Conservation (phyloP, 2,329 filamentous ascomycete species). For the Aspergillus sp. region DNA sequence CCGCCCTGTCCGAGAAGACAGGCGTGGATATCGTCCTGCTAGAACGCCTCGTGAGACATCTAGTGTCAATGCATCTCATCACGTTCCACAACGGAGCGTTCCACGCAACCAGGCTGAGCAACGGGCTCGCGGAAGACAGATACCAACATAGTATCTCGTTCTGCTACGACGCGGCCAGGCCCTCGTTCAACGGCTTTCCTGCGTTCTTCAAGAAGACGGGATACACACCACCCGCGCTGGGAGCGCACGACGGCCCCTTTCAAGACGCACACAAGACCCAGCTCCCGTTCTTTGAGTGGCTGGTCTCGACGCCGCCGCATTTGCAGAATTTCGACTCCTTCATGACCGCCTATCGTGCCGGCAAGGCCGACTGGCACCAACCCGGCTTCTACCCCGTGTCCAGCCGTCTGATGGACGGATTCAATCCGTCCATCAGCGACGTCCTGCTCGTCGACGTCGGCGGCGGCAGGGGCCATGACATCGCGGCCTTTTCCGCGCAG, state of each 20-base stretch:
- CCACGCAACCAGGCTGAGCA: slow-evolving; percentile 14
- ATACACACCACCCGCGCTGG: slow-evolving; percentile 18
- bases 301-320: slow-evolving; percentile 27
- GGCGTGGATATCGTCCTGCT: slow-evolving; percentile 19
- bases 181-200: slow-evolving; percentile 25
- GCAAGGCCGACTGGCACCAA: slow-evolving; percentile 31
- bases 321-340: slow-evolving; percentile 27
- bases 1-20: slow-evolving; percentile 20
- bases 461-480: not conserved
- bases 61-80: slow-evolving; percentile 31
- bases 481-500: not conserved
- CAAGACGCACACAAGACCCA: slow-evolving; percentile 28
- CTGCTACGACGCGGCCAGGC: slow-evolving; percentile 30
- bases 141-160: slow-evolving; percentile 29
- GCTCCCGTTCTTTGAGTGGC: slow-evolving; percentile 29
- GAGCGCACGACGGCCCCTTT: slow-evolving; percentile 25
- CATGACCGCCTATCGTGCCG: slow-evolving; percentile 31
- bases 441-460: not conserved
- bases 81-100: slow-evolving; percentile 16
- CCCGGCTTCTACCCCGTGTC: not conserved
- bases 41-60: slow-evolving; percentile 27
- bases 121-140: slow-evolving; percentile 24
- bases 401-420: not conserved
- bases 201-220: slow-evolving; percentile 22
- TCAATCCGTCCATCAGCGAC: not conserved